A percentile compares a stretch with the other conserved stretches of the same genome.
These are phyloP conservation scores for Odontarrhena argentea DNA, from an alignment of 345 rosid genomes.

Conservation along the genomic window DNA sequence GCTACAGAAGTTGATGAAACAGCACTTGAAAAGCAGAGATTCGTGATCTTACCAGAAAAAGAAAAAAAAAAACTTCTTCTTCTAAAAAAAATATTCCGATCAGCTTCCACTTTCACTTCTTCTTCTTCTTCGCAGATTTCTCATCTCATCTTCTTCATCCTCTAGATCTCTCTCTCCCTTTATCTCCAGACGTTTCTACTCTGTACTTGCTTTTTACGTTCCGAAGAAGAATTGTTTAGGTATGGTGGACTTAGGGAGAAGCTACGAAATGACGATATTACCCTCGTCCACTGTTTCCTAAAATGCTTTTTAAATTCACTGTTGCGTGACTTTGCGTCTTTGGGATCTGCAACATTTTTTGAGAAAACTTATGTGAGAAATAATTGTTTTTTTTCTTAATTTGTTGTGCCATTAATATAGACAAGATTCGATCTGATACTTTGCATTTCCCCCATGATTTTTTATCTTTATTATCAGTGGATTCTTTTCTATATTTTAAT, in stretches of 20 bases:
- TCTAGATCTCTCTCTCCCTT: slow-evolving; percentile 30
- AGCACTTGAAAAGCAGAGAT: slow-evolving; percentile 12
- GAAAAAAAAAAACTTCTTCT: not conserved
- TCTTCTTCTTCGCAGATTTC: not conserved
- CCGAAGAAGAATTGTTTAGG: slow-evolving; percentile 33
- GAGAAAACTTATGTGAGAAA: not conserved
- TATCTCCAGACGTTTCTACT: slow-evolving; percentile 31
- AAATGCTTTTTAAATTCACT: slow-evolving; percentile 22
- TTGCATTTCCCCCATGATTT: slow-evolving; percentile 17
- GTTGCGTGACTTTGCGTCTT: slow-evolving; percentile 40
- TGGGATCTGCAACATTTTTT: slow-evolving; percentile 29
- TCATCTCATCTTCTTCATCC: slow-evolving; percentile 26
- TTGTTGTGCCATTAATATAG: not conserved
- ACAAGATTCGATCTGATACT: slow-evolving; percentile 26
- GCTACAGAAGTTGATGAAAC: slow-evolving; percentile 5
- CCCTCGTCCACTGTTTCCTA: slow-evolving; percentile 24
- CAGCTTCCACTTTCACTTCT: slow-evolving; percentile 23
- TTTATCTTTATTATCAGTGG: not conserved
- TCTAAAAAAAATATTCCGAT: not conserved
- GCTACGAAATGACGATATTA: slow-evolving; percentile 20
- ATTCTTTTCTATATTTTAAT: not conserved
- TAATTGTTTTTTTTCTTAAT: not conserved
- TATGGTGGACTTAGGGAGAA: slow-evolving; percentile 35
- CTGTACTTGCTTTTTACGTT: slow-evolving; percentile 36
- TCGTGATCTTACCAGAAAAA: slow-evolving; percentile 18